Percentiles rank a stretch among this genome's conserved stretches.
phyloP scores from a whole-genome alignment of 768 basidiomycete genomes.

The Mycena haematopus region DNA sequence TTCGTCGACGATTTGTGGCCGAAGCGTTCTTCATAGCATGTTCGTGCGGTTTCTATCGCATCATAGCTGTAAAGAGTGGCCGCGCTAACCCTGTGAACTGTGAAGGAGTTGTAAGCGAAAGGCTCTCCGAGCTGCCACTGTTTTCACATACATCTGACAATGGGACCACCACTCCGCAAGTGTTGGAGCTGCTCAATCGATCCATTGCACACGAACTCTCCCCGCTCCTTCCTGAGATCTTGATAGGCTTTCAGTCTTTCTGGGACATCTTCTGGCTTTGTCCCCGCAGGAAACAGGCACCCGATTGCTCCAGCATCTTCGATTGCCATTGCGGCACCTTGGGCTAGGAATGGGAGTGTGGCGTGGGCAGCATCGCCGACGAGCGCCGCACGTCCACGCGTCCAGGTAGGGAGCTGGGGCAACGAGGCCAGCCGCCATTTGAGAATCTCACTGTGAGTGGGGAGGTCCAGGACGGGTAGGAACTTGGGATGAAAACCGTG shows the following conservation, averaged over 20 bases:
- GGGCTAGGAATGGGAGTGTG: constrained; percentile 33
- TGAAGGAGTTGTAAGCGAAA: no score
- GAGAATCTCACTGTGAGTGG: constrained; percentile 6
- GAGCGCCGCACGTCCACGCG: constrained; percentile 4
- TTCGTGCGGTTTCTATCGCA: no score
- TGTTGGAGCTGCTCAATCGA: neutral
- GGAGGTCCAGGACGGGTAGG: neutral
- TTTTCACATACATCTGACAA: neutral
- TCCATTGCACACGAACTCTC: constrained; percentile 5
- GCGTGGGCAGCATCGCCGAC: constrained; percentile 30
- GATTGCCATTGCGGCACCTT: constrained; percentile 35
- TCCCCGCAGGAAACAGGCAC: constrained; percentile 14
- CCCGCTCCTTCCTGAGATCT: constrained; percentile 7
- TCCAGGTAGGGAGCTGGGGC: constrained; percentile 12
- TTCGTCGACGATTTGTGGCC: no score
- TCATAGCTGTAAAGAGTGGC: no score
- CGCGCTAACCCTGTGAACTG: no score
- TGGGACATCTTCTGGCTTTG: neutral
- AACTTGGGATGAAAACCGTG: constrained; percentile 7
- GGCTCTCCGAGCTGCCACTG: no score
- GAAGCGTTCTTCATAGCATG: no score
- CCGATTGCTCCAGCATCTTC: constrained; percentile 25
- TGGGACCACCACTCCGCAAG: neutral
- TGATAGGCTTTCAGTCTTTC: constrained; percentile 8
- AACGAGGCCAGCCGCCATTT: constrained; percentile 7